These are phyloP conservation scores for Penicillium desertorum DNA, from an alignment of 495 filamentous ascomycete species.

Conservation along the genomic window DNA sequence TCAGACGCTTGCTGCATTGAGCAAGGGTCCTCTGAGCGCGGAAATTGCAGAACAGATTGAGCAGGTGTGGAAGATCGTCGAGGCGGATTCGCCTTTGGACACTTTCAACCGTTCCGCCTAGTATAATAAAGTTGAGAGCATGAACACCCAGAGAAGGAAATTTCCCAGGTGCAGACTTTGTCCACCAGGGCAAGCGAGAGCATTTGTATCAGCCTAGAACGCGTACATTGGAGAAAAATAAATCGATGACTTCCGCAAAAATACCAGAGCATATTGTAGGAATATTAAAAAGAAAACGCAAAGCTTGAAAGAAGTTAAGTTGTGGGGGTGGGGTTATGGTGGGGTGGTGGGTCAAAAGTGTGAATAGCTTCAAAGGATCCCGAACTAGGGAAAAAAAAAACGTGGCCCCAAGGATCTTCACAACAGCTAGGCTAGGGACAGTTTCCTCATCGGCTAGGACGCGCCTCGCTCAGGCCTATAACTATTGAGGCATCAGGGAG, in stretches of 20 bases:
- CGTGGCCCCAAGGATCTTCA: neutral
- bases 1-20: slow-evolving; percentile 46
- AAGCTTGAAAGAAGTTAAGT: neutral
- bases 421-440: neutral
- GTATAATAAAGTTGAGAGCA: neutral
- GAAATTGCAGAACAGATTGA: slow-evolving; percentile 44
- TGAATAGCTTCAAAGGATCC: neutral
- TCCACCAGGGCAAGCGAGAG: too few species aligned
- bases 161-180: too few species aligned
- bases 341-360: neutral
- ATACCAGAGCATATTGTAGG: neutral
- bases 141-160: too few species aligned
- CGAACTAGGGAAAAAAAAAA: neutral
- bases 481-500: neutral
- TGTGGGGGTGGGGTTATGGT: neutral
- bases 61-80: slow-evolving; percentile 51
- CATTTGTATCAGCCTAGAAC: too few species aligned
- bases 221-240: too few species aligned
- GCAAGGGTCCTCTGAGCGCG: slow-evolving; percentile 49
- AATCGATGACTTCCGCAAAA: too few species aligned
- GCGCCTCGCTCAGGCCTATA: neutral
- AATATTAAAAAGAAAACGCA: neutral
- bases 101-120: slow-evolving; percentile 26
- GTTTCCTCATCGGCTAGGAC: neutral
- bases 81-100: slow-evolving; percentile 48